Conservation (phyloP, 306 rosid genomes). For the Trichosanthes truncata region DNA sequence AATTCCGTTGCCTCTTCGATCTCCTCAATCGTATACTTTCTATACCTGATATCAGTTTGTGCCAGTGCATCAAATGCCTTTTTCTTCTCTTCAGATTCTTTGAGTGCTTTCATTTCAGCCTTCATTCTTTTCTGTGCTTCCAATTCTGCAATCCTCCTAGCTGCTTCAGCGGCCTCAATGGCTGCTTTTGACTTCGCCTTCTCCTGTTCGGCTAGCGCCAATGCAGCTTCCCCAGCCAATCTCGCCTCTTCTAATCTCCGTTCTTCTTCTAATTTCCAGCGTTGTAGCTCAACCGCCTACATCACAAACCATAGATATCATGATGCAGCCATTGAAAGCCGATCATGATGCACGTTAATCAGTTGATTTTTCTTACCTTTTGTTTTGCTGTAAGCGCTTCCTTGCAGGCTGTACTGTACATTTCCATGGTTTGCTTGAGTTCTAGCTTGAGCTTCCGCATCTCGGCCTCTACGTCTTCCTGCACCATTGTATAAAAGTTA, state of each 20-base stretch:
- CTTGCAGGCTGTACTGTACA: constrained; percentile 90
- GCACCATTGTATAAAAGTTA: not conserved
- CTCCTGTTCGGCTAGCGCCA: constrained; percentile 65
- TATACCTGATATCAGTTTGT: constrained; percentile 47
- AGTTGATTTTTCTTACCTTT: constrained; percentile 34
- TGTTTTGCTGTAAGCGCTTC: constrained; percentile 88
- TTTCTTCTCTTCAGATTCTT: constrained; percentile 60
- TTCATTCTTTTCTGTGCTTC: constrained; percentile 72
- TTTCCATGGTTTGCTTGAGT: constrained; percentile 94
- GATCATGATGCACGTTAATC: not conserved
- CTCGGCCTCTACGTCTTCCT: constrained; percentile 90
- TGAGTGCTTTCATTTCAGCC: constrained; percentile 72
- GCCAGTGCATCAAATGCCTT: constrained; percentile 45
- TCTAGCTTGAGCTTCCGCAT: constrained; percentile 88
- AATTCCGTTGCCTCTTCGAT: constrained; percentile 73
- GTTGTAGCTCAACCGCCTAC: constrained; percentile 78
- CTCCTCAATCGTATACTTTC: constrained; percentile 72
- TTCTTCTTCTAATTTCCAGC: constrained; percentile 84
- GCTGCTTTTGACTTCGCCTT: constrained; percentile 83
- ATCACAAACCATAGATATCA: constrained; percentile 13
- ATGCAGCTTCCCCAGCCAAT: constrained; percentile 72
- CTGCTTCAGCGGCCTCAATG: constrained; percentile 87
- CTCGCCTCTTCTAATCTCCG: constrained; percentile 63
- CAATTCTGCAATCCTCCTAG: constrained; percentile 64
- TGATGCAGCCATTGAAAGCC: constrained; percentile 3